phyloP scores from a whole-genome alignment of 2,329 filamentous ascomycete species.

The Xylaria sp. region DNA sequence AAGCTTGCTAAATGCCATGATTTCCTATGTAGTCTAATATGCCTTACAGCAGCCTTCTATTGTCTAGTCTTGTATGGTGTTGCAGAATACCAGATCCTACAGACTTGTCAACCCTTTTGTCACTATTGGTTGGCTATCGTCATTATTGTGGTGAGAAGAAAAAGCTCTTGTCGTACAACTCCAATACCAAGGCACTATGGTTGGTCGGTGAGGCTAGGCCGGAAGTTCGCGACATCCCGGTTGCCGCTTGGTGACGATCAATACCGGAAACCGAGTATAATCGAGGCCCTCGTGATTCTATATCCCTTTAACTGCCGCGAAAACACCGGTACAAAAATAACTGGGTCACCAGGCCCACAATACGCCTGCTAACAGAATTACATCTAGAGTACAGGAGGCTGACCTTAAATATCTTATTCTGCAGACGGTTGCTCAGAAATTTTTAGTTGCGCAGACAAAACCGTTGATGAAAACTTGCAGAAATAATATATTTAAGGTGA shows the following conservation, averaged over 20 bases:
- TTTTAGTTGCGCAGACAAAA: too few species aligned
- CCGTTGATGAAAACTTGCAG: too few species aligned
- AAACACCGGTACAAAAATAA: too few species aligned
- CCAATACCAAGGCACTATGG: conserved; percentile 6
- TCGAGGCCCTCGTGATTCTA: neutral
- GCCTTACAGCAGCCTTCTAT: too few species aligned
- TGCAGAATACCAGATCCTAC: neutral
- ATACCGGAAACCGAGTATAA: neutral
- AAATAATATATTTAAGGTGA: too few species aligned
- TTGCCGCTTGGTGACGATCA: neutral
- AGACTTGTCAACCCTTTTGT: neutral
- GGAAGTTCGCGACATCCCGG: neutral
- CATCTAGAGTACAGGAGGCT: too few species aligned
- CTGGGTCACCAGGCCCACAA: too few species aligned
- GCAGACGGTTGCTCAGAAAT: too few species aligned
- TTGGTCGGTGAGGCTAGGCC: neutral
- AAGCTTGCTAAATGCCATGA: too few species aligned
- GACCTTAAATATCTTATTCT: too few species aligned
- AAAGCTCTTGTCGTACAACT: conserved; percentile 13
- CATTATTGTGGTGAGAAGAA: neutral
- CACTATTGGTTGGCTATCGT: neutral
- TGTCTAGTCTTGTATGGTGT: neutral
- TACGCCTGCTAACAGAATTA: too few species aligned
- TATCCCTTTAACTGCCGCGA: neutral
- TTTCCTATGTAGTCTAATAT: too few species aligned